phyloP scores from a whole-genome alignment of 1,139 yeast species.

The Lodderomyces margitis region DNA sequence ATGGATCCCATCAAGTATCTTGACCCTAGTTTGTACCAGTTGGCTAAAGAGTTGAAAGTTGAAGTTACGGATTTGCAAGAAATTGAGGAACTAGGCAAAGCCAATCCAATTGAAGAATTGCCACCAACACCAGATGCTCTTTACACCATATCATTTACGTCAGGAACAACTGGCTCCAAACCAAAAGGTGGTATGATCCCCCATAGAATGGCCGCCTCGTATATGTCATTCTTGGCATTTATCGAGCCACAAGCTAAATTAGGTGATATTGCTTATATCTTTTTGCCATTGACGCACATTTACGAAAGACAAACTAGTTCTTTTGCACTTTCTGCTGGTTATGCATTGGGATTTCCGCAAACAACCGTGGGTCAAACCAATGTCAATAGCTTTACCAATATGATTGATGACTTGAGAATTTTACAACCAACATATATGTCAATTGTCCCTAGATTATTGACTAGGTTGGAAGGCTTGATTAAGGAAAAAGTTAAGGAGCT shows the following conservation, averaged over 20 bases:
- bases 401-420: slow-evolving; percentile 29
- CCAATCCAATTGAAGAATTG: slow-evolving; percentile 38
- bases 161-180: slow-evolving; percentile 64
- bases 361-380: slow-evolving; percentile 18
- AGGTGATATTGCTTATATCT: slow-evolving; percentile 22
- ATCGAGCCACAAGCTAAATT: slow-evolving; percentile 16
- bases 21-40: slow-evolving; percentile 15
- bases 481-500: slow-evolving; percentile 30
- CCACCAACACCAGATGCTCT: slow-evolving; percentile 52
- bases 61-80: slow-evolving; percentile 44
- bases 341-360: slow-evolving; percentile 43
- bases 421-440: slow-evolving; percentile 35
- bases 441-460: slow-evolving; percentile 33
- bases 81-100: slow-evolving; percentile 48
- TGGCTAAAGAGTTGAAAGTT: slow-evolving; percentile 22
- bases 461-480: slow-evolving; percentile 37
- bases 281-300: slow-evolving; percentile 38
- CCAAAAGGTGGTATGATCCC: slow-evolving; percentile 68
- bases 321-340: slow-evolving; percentile 33
- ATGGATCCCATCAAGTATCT: slow-evolving; percentile 29
- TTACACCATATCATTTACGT: slow-evolving; percentile 70
- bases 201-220: slow-evolving; percentile 51
- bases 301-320: slow-evolving; percentile 35
- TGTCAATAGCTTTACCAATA: slow-evolving; percentile 16
- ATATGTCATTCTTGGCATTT: slow-evolving; percentile 26